Percentiles rank a stretch among this genome's conserved stretches.
Evolutionary conservation across 495 filamentous ascomycete genomes (phyloP).

Genomic region (Penicillium paradoxum): DNA sequence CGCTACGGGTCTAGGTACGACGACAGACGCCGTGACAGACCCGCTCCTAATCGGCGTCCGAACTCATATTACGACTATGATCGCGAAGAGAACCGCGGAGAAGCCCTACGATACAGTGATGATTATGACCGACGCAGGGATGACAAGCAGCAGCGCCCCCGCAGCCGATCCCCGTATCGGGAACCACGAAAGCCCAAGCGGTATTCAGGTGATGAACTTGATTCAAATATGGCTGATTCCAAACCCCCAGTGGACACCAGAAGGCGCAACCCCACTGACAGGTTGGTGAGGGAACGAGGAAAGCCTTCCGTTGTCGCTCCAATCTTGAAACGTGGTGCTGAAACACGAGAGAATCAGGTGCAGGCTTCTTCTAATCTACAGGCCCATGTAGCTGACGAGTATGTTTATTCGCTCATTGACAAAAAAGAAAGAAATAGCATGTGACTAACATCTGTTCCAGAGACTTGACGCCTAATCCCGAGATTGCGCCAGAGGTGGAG

Average conservation of each 20-base stretch:
- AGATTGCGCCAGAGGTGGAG: slow-evolving; percentile 25
- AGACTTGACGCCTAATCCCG: slow-evolving; percentile 8
- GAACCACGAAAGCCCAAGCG: slow-evolving; percentile 41
- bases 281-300: slow-evolving; percentile 66
- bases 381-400: slow-evolving; percentile 36
- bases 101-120: slow-evolving; percentile 49
- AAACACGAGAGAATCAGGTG: slow-evolving; percentile 59
- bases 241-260: slow-evolving; percentile 20
- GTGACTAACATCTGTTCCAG: slow-evolving; percentile 13
- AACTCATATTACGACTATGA: slow-evolving; percentile 64
- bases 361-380: slow-evolving; percentile 31
- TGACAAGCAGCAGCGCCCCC: slow-evolving; percentile 61
- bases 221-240: slow-evolving; percentile 17
- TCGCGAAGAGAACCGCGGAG: slow-evolving; percentile 47
- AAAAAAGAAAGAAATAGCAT: background rate
- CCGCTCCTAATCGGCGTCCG: slow-evolving; percentile 26
- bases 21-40: slow-evolving; percentile 29
- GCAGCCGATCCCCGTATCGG: slow-evolving; percentile 54
- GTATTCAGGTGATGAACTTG: slow-evolving; percentile 37
- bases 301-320: slow-evolving; percentile 50
- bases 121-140: slow-evolving; percentile 49
- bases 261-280: slow-evolving; percentile 43
- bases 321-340: slow-evolving; percentile 58
- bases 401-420: slow-evolving; percentile 22
- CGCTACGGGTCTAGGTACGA: slow-evolving; percentile 37